phyloP scores from a whole-genome alignment of 768 basidiomycete species.

The Grammothele lineata region DNA sequence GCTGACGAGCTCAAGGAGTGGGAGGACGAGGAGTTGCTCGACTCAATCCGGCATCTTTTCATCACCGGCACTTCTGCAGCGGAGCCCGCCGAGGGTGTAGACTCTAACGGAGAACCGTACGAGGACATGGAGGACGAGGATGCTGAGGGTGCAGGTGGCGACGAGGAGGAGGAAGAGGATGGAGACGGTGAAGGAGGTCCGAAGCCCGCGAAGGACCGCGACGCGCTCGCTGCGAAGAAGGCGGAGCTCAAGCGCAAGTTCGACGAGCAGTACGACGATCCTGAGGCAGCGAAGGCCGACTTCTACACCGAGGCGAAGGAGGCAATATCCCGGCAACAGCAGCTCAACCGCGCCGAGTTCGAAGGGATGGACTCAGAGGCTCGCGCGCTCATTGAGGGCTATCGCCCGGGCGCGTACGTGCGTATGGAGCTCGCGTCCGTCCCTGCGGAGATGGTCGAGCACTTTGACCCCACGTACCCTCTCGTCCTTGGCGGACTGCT shows the following conservation, averaged over 20 bases:
- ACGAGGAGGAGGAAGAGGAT: conserved; percentile 30
- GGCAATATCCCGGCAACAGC: conserved; percentile 80
- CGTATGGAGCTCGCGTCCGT: conserved; percentile 84
- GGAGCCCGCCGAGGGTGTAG: conserved; percentile 32
- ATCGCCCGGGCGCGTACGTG: conserved; percentile 86
- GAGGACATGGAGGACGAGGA: conserved; percentile 31
- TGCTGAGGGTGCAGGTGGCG: conserved; percentile 33
- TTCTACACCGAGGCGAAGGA: conserved; percentile 93
- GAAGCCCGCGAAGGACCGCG: conserved; percentile 25
- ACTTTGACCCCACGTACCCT: conserved; percentile 91
- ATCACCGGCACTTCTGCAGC: conserved; percentile 66
- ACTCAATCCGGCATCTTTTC: conserved; percentile 83
- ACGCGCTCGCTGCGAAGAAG: conserved; percentile 78
- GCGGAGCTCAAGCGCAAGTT: conserved; percentile 91
- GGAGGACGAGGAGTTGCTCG: conserved; percentile 82
- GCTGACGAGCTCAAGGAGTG: conserved; percentile 59
- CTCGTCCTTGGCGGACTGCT: conserved; percentile 90
- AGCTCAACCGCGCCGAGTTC: conserved; percentile 84
- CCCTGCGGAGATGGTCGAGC: conserved; percentile 86
- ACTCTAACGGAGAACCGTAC: conserved; percentile 36
- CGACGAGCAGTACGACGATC: conserved; percentile 94
- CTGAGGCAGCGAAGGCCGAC: conserved; percentile 70
- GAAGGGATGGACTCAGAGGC: conserved; percentile 70
- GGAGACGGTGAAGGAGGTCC: conserved; percentile 34
- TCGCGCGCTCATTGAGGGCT: conserved; percentile 84